Evolutionary conservation across 202 grass and related monocot species (phyloP).

Genomic region (Setaria viridis): DNA sequence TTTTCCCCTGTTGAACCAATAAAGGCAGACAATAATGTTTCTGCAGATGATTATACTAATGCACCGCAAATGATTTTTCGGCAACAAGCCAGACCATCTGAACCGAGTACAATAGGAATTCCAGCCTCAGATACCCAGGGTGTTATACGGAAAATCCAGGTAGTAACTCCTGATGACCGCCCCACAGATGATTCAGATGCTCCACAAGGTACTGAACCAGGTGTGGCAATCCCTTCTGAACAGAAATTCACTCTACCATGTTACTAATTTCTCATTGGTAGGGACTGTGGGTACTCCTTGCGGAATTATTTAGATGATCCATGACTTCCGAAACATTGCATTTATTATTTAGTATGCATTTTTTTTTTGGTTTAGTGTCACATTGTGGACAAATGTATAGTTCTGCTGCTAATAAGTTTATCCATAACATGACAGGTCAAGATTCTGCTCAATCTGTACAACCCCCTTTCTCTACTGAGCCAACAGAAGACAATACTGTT

Average conservation of each 20-base stretch:
- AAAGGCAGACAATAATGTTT: slow-evolving; percentile 17
- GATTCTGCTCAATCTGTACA: slow-evolving; percentile 4
- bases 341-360: not conserved
- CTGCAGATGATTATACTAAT: slow-evolving; percentile 11
- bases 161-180: slow-evolving; percentile 18
- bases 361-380: not conserved
- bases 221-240: not conserved
- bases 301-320: not conserved
- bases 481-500: not conserved
- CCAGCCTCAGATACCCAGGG: slow-evolving; percentile 14
- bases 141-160: slow-evolving; percentile 26
- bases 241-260: not conserved
- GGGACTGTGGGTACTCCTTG: not conserved
- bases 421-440: slow-evolving; percentile 28
- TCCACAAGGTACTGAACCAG: slow-evolving; percentile 17
- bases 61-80: not conserved
- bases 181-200: not conserved
- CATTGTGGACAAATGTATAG: not conserved
- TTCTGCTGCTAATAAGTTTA: slow-evolving; percentile 1
- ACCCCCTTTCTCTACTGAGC: slow-evolving; percentile 8
- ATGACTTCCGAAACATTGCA: slow-evolving; percentile 6
- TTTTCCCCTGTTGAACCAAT: slow-evolving; percentile 30
- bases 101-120: slow-evolving; percentile 12
- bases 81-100: slow-evolving; percentile 38
- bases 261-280: not conserved